phyloP scores from a whole-genome alignment of 345 rosid genomes.

The Angophora floribunda region DNA sequence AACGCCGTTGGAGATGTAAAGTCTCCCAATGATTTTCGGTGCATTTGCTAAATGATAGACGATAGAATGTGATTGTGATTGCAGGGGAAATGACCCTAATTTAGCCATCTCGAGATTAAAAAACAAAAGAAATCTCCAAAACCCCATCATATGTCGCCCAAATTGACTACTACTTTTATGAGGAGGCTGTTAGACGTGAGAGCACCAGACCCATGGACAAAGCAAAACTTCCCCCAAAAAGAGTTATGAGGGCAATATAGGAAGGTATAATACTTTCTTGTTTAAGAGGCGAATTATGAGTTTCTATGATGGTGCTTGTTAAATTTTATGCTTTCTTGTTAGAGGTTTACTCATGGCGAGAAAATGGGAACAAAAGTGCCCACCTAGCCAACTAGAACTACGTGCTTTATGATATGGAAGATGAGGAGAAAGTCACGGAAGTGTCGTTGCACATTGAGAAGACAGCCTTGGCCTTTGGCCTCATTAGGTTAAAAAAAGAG shows the following conservation, averaged over 20 bases:
- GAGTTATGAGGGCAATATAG: not conserved
- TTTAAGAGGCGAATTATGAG: not conserved
- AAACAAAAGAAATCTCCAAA: no score
- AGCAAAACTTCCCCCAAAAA: not conserved
- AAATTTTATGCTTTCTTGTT: not conserved
- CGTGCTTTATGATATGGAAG: slow-evolving; percentile 71
- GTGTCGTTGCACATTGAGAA: slow-evolving; percentile 73
- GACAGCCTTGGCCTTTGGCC: slow-evolving; percentile 68
- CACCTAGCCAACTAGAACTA: slow-evolving; percentile 44
- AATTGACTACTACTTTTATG: no score
- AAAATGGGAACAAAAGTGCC: not conserved
- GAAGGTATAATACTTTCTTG: not conserved
- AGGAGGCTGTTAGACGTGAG: no score
- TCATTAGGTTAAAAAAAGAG: slow-evolving; percentile 43
- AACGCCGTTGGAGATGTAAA: no score
- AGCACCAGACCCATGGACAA: no score
- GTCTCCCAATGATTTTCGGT: no score
- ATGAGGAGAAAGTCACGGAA: slow-evolving; percentile 66
- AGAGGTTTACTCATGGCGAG: not conserved
- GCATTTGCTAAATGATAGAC: no score
- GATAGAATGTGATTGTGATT: no score
- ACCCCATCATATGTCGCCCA: no score
- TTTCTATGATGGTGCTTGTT: not conserved
- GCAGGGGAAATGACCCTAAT: no score
- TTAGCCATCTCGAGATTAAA: no score